phyloP scores from a whole-genome alignment of 768 basidiomycete genomes.

The Mycena chlorophos region DNA sequence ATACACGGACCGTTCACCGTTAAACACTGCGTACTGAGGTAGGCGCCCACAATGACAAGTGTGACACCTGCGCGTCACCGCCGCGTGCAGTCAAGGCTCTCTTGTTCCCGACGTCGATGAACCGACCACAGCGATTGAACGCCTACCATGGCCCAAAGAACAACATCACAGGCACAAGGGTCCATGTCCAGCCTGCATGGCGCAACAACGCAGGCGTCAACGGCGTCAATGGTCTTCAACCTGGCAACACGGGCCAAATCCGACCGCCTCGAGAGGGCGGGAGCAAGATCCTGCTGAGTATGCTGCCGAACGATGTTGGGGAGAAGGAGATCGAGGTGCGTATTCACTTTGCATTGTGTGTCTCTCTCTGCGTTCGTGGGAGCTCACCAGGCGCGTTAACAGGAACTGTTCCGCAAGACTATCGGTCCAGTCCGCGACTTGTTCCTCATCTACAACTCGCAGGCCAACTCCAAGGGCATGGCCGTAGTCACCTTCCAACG shows the following conservation, averaged over 20 bases:
- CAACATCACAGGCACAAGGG: constrained; percentile 56
- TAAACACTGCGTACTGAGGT: too few relatives aligned
- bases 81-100: too few relatives aligned
- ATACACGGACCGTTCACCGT: too few relatives aligned
- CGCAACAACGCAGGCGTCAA: constrained; percentile 29
- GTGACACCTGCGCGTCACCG: too few relatives aligned
- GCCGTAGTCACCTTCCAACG: constrained; percentile 70
- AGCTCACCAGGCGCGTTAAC: not conserved
- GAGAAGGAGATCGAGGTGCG: constrained; percentile 69
- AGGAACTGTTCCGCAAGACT: constrained; percentile 78
- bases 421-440: constrained; percentile 71
- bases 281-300: constrained; percentile 69
- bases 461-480: constrained; percentile 79
- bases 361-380: too few relatives aligned
- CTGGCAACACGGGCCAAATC: not conserved
- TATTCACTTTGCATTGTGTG: constrained; percentile 1
- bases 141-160: constrained; percentile 56
- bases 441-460: constrained; percentile 73
- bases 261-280: constrained; percentile 41
- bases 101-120: not conserved
- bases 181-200: constrained; percentile 64
- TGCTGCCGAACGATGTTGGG: constrained; percentile 65
- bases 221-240: constrained; percentile 6
- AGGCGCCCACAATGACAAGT: too few relatives aligned
- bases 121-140: constrained; percentile 33